phyloP scores from a whole-genome alignment of 2,329 filamentous ascomycete species.

The Laburnicola sp. region DNA sequence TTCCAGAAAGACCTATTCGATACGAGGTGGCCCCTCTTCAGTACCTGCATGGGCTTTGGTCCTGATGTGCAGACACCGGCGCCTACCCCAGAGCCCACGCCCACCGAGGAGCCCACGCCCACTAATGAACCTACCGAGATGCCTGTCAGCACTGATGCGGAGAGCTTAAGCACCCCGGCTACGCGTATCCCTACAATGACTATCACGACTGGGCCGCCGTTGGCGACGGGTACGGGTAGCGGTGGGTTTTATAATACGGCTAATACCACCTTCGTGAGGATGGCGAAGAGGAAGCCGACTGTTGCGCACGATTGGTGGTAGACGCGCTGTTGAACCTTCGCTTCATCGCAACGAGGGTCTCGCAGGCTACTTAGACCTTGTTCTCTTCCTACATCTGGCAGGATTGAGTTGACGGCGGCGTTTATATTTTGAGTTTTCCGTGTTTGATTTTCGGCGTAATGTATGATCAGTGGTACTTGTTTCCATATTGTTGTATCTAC shows the following conservation, averaged over 20 bases:
- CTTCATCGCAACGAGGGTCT: too few species aligned
- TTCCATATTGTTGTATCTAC: too few species aligned
- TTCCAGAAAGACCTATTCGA: slow-evolving; percentile 24
- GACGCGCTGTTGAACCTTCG: too few species aligned
- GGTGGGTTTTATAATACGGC: slow-evolving; percentile 15
- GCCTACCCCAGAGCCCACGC: slow-evolving; percentile 13
- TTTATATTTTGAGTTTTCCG: too few species aligned
- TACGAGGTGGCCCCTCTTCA: slow-evolving; percentile 25
- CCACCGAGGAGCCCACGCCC: slow-evolving; percentile 4
- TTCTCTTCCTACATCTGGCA: too few species aligned
- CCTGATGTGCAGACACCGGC: slow-evolving; percentile 16
- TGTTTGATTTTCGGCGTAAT: too few species aligned
- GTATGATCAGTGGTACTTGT: too few species aligned
- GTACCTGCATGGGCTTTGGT: slow-evolving; percentile 24
- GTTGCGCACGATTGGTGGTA: slow-evolving; percentile 3
- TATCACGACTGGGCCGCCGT: slow-evolving; percentile 11
- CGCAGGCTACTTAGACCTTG: too few species aligned
- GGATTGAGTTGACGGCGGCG: too few species aligned
- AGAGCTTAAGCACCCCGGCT: background rate
- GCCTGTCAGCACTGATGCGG: slow-evolving; percentile 9
- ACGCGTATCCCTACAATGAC: slow-evolving; percentile 2
- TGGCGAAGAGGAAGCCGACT: slow-evolving; percentile 17
- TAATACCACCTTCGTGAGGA: slow-evolving; percentile 19
- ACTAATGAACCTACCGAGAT: background rate
- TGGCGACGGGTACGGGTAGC: slow-evolving; percentile 16